Evolutionary conservation across 257 asterid genomes (phyloP).

Genomic region (Cinchona pubescens): DNA sequence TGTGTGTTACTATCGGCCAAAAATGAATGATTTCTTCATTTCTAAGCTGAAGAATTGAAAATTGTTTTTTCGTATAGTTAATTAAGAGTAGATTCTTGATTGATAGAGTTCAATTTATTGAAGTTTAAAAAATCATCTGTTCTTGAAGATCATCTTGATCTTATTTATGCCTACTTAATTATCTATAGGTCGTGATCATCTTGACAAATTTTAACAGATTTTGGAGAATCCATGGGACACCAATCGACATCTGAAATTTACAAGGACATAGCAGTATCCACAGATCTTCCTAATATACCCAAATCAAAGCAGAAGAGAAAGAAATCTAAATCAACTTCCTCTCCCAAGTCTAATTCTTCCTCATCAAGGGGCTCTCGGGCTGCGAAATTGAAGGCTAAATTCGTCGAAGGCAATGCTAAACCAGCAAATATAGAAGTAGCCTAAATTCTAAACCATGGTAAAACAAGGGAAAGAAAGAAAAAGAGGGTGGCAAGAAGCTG

Average conservation of each 20-base stretch:
- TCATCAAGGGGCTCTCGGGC: slow-evolving; percentile 50
- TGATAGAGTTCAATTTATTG: no score
- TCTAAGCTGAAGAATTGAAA: no score
- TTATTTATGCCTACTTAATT: no score
- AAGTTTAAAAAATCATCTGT: no score
- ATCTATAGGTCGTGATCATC: no score
- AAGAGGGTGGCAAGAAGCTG: slow-evolving; percentile 1
- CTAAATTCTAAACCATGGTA: slow-evolving; percentile 20
- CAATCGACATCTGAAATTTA: slow-evolving; percentile 39
- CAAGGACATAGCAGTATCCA: slow-evolving; percentile 35
- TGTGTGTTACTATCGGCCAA: neutral
- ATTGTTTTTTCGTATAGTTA: no score
- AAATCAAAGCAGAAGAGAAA: slow-evolving; percentile 59
- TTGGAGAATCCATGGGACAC: slow-evolving; percentile 40
- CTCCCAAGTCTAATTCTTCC: slow-evolving; percentile 50
- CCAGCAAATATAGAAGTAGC: slow-evolving; percentile 65
- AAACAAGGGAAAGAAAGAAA: neutral
- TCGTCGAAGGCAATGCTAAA: slow-evolving; percentile 46
- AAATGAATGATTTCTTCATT: no score
- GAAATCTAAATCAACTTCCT: slow-evolving; percentile 51
- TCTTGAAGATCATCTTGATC: no score
- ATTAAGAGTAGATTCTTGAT: no score
- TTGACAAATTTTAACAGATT: slow-evolving; percentile 40
- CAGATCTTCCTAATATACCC: slow-evolving; percentile 34
- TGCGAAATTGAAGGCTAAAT: slow-evolving; percentile 49